These are phyloP conservation scores for Ophiocordyceps camponoti-leonardi DNA, from an alignment of 2,329 filamentous ascomycete species.

Conservation along the genomic window DNA sequence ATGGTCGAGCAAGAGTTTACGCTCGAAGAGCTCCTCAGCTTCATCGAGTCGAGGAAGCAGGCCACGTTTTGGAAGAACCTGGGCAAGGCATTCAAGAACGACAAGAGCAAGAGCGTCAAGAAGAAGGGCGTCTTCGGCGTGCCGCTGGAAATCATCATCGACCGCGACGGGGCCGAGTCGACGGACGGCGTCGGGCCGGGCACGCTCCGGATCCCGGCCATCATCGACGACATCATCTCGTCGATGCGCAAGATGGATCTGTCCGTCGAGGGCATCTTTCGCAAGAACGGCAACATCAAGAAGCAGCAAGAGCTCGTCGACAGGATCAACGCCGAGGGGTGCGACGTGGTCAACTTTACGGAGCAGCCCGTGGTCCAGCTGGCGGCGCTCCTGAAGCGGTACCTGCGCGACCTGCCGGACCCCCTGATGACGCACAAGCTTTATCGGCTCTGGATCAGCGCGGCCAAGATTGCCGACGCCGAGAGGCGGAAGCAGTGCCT, in stretches of 20 bases:
- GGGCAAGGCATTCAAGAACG: conserved; percentile 86
- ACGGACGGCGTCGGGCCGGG: conserved; percentile 92
- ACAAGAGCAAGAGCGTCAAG: conserved; percentile 59
- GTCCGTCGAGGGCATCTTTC: conserved; percentile 94
- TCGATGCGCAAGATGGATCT: conserved; percentile 98
- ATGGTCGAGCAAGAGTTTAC: conserved; percentile 79
- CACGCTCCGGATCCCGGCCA: conserved; percentile 73
- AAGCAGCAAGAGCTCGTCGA: conserved; percentile 76
- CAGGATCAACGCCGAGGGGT: conserved; percentile 70
- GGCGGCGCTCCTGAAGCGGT: conserved; percentile 86
- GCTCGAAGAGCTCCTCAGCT: conserved; percentile 78
- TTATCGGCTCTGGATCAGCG: conserved; percentile 75
- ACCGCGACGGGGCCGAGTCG: conserved; percentile 91
- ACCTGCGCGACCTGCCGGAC: conserved; percentile 84
- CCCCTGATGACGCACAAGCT: conserved; percentile 91
- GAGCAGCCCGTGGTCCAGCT: conserved; percentile 86
- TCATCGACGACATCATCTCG: conserved; percentile 86
- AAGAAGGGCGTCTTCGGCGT: conserved; percentile 94
- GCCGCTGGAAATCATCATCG: conserved; percentile 71
- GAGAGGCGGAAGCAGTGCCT: conserved; percentile 71
- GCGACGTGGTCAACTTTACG: conserved; percentile 70
- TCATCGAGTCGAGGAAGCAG: conserved; percentile 81
- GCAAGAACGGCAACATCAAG: conserved; percentile 98
- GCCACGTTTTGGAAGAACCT: conserved; percentile 97
- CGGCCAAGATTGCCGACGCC: conserved; percentile 71